Evolutionary conservation across 345 rosid genomes (phyloP), one percentile per base, ranked within the genome.

Genomic region (Euclidium syriacum): DNA sequence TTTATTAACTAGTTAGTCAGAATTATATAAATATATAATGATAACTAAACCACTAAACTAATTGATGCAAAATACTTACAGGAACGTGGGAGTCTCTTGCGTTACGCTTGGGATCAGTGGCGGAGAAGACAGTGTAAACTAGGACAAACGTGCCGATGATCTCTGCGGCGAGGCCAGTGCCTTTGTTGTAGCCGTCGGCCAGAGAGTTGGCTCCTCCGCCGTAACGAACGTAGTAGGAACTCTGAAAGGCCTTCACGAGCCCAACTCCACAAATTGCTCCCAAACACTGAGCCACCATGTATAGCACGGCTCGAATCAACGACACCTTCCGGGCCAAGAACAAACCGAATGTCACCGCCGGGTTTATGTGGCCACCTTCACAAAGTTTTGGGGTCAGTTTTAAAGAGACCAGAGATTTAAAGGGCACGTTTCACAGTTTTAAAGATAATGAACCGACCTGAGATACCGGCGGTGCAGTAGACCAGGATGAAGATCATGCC

Each of bases 401-500:
- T 0, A 40, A 32, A 58, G 49, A 30, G 30, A 40, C 6, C 0
- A 48, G 7, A 38, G 57, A 4, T 3, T n/a, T 10, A 48, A 33
- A 39, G 12, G 10, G 1, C 0, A 51, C 0, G 1, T 10, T 40
- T 67, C 6, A 8, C 15, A 18, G 0, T 58, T 5, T 16, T 6
- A 26, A 39, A 10, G 22, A 1, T 15, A 29, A 11, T 24, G 6
- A 36, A 60, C 63, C 39, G 11, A 85, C 91, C 91, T 34, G 91
- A 85, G 53, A 85, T 80, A 46, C 87, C 87, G 48, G 87, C 85
- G 29, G 83, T 85, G 73, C 87, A 85, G 69, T 85, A 82, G 48
- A 84, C 87, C 17, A 84, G 90, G 23, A 84, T 40, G 18, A 84
- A 84, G 44, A 84, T 84, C 90, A 84, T 84, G 66, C 90, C 90